Evolutionary conservation across 202 grass and related monocot genomes (phyloP), one percentile per base, ranked within the genome.

Genomic region (Setaria viridis): DNA sequence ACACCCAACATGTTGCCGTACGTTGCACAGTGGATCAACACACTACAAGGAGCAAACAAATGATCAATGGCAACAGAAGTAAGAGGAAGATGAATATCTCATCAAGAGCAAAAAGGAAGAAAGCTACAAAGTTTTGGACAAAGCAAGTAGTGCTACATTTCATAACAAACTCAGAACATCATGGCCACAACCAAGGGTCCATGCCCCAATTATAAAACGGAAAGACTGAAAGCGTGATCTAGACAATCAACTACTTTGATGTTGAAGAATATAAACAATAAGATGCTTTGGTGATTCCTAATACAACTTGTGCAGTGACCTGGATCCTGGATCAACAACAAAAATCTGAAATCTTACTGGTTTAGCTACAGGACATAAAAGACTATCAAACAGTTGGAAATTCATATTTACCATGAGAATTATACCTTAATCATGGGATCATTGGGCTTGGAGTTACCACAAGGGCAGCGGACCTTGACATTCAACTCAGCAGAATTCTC

Each of bases 1-100:
- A 82, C 95, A 98, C 67, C 76, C 62, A 66, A 88, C 80, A 81
- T 98, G 95, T 81, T 98, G 95, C 86, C 66, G 89, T 49, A 90
- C 67, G 81, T 82, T 90, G 67, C 93, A 95, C 47, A 85, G 89
- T 64, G 85, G 68, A 87, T 92, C 86, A 53, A 85, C 86, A 92
- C 95, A 92, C 95, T 98, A 89, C 60, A 91, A 89, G 65, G 12
- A 85, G 62, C 15, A 83, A 82, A 74, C 9, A 82, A 71, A 81
- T 29, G 45, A 59, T 85, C 15, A 70, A 68, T 32, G 21, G 57
- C 37, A 83, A 76, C 12, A 67, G 55, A 69, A 64, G 64, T 20
- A 78, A 76, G 50, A 64, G 51, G 70, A 15, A 80, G 20, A 73
- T 25, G 25, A 25, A 25, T 25, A 25, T 75, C 41, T 32, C 74